These are phyloP conservation scores for Yarrowia sp. DNA, from an alignment of 805 yeast genomes.

Conservation along the genomic window DNA sequence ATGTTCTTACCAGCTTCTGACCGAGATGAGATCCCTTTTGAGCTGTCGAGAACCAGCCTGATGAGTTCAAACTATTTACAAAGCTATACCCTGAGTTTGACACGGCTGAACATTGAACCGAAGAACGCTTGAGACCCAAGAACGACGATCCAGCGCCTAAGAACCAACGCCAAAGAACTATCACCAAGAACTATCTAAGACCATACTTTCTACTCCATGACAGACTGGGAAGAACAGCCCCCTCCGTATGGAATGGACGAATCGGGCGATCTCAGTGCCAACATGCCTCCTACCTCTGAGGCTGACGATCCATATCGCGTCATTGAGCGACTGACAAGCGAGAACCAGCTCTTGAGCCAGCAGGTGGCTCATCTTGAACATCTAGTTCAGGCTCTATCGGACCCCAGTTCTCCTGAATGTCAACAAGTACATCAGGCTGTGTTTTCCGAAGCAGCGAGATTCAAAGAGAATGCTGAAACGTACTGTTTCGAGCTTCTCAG, in stretches of 20 bases:
- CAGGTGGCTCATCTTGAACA: background rate
- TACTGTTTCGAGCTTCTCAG: constrained; percentile 29
- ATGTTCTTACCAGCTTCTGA: background rate
- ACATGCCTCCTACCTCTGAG: constrained; percentile 1
- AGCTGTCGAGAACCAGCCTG: constrained; percentile 28
- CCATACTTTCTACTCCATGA: background rate
- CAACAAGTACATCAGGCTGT: constrained; percentile 26
- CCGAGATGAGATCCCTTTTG: constrained; percentile 1
- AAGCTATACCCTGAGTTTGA: no score
- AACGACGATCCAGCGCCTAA: background rate
- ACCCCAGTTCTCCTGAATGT: constrained; percentile 14
- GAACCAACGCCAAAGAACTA: background rate
- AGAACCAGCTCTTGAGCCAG: constrained; percentile 12
- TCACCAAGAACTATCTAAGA: no score
- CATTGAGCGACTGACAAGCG: constrained; percentile 15
- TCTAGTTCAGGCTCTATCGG: background rate
- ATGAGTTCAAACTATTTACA: background rate
- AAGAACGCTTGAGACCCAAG: background rate
- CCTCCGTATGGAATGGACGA: constrained; percentile 31
- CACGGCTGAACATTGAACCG: no score
- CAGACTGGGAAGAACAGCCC: constrained; percentile 35
- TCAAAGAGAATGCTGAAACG: constrained; percentile 27
- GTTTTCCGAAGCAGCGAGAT: constrained; percentile 11
- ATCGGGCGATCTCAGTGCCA: background rate
- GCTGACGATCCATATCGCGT: constrained; percentile 10